Evolutionary conservation across 2,329 filamentous ascomycete genomes (phyloP).

Genomic region (Akanthomyces dipterigenus): DNA sequence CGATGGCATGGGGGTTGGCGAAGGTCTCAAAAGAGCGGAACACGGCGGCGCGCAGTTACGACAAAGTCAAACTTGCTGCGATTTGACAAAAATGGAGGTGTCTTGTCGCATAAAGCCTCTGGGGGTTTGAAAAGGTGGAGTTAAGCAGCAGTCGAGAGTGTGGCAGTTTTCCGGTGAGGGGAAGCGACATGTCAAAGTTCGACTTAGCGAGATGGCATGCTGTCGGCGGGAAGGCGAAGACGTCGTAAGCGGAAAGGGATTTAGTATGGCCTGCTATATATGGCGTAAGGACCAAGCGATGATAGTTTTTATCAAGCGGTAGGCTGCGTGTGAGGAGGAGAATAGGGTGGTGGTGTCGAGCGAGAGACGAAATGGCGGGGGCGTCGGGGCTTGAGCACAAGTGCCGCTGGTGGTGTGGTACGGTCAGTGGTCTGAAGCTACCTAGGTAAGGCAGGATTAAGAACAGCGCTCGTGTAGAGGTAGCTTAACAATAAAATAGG

Average conservation of each 20-base stretch:
- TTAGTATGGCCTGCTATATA: neutral
- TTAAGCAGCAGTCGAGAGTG: neutral
- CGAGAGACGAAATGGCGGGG: neutral
- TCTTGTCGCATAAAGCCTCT: neutral
- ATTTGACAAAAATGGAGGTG: neutral
- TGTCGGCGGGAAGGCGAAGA: neutral
- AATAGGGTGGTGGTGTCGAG: neutral
- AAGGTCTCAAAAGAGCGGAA: neutral
- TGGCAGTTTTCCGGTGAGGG: slow-evolving; percentile 2
- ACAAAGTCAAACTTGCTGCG: too few relatives aligned
- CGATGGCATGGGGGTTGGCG: neutral
- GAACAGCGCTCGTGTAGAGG: neutral
- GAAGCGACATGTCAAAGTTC: neutral
- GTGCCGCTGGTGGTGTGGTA: too few relatives aligned
- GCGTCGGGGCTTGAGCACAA: neutral
- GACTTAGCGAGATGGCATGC: neutral
- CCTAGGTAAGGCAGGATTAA: neutral
- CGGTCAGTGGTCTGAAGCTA: neutral
- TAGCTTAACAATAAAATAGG: neutral
- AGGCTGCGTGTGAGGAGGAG: neutral
- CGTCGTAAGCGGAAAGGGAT: neutral
- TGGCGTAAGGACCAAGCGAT: neutral
- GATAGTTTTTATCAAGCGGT: neutral
- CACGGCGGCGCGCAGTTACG: neutral
- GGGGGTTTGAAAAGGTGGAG: neutral